phyloP scores from a whole-genome alignment of 225 moss, liverwort and hornwort species.

The Rhytidiadelphus loreus region DNA sequence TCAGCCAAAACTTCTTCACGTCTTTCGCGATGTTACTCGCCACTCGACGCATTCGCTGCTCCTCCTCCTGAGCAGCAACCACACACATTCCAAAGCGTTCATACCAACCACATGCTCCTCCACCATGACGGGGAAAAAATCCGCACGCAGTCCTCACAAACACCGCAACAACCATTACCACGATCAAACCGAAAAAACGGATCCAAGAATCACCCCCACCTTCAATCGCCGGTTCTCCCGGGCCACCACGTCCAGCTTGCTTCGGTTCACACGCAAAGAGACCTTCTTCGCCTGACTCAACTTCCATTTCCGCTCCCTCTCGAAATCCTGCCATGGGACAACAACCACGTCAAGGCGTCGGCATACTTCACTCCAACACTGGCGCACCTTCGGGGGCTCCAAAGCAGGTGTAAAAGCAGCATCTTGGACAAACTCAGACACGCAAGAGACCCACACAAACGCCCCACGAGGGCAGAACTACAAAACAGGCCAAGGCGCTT shows the following conservation, averaged over 20 bases:
- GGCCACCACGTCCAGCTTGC: constrained; percentile 86
- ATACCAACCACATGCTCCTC: background rate
- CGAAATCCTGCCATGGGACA: constrained; percentile 70
- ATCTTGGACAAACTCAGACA: background rate
- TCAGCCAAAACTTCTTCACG: constrained; percentile 99
- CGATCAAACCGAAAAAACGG: background rate
- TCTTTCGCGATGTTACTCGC: constrained; percentile 93
- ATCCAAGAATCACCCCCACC: constrained; percentile 23
- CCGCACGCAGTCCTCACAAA: background rate
- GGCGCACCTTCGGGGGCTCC: background rate
- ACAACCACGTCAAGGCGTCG: background rate
- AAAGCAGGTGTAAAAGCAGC: background rate
- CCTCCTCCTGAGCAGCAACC: constrained; percentile 63
- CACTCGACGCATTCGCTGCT: constrained; percentile 83
- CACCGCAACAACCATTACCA: background rate
- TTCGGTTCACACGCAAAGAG: constrained; percentile 70
- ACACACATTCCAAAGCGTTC: background rate
- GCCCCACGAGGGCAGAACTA: background rate
- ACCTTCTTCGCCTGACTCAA: constrained; percentile 95
- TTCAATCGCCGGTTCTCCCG: constrained; percentile 72
- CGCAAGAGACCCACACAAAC: background rate
- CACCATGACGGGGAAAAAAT: background rate
- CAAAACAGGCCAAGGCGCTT: background rate
- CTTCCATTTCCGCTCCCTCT: constrained; percentile 99
- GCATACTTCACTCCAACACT: background rate